These are phyloP conservation scores for Pseudognaphalium luteoalbum DNA, from an alignment of 129 eudicot genomes.

Conservation along the genomic window DNA sequence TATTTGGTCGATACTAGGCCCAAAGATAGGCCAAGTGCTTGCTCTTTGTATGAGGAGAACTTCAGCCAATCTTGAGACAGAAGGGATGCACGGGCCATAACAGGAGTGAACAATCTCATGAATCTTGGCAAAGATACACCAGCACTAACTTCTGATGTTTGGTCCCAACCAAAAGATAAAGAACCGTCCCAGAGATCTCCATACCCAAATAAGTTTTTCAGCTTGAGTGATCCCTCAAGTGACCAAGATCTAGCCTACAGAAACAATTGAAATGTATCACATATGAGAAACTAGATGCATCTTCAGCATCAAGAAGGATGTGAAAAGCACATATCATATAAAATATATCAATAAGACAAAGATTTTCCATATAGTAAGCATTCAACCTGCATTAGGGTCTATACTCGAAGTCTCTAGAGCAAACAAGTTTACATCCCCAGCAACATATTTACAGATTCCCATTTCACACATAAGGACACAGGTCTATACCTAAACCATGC, in stretches of 20 bases:
- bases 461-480: not conserved
- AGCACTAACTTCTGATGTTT: slow-evolving; percentile 69
- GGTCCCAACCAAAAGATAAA: slow-evolving; percentile 81
- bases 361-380: not conserved
- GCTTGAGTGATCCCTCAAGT: slow-evolving; percentile 70
- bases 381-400: not conserved
- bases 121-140: slow-evolving; percentile 86
- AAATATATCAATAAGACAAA: not conserved
- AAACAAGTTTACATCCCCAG: not conserved
- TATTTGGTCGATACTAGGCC: slow-evolving; percentile 66
- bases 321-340: slow-evolving; percentile 6
- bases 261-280: slow-evolving; percentile 7
- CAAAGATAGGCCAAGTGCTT: slow-evolving; percentile 63
- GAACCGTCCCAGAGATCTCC: slow-evolving; percentile 93
- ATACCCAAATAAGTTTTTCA: slow-evolving; percentile 80
- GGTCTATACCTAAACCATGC: not conserved
- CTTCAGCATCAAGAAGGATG: slow-evolving; percentile 2
- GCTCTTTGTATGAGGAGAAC: slow-evolving; percentile 81
- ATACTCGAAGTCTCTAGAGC: not conserved
- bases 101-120: slow-evolving; percentile 56
- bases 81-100: slow-evolving; percentile 68
- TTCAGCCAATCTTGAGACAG: slow-evolving; percentile 91
- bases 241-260: slow-evolving; percentile 87
- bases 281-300: slow-evolving; percentile 10
- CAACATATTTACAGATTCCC: not conserved